phyloP scores from a whole-genome alignment of 2,329 filamentous ascomycete species.

The Akanthomyces uredinophilus region DNA sequence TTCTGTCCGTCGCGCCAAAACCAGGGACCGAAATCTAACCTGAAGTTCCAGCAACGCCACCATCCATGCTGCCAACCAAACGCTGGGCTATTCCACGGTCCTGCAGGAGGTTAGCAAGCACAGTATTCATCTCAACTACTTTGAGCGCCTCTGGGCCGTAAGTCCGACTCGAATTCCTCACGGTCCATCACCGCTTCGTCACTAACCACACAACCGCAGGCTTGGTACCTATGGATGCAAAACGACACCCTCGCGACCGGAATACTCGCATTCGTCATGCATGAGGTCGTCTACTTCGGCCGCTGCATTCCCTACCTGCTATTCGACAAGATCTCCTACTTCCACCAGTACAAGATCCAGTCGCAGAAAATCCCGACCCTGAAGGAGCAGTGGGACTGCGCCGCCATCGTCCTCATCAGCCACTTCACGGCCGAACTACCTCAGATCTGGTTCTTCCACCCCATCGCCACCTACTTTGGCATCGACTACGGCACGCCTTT shows the following conservation, averaged over 20 bases:
- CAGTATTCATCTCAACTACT: slow-evolving; percentile 81
- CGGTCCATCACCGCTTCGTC: not conserved
- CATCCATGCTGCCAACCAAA: slow-evolving; percentile 41
- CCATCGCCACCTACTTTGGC: slow-evolving; percentile 87
- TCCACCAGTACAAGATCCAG: slow-evolving; percentile 94
- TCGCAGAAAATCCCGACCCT: slow-evolving; percentile 83
- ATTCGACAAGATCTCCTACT: slow-evolving; percentile 79
- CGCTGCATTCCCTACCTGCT: slow-evolving; percentile 87
- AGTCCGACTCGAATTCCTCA: slow-evolving; percentile 30
- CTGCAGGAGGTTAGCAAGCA: slow-evolving; percentile 61
- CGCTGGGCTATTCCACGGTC: slow-evolving; percentile 50
- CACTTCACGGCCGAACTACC: slow-evolving; percentile 98
- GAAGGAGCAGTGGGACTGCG: slow-evolving; percentile 91
- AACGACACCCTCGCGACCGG: slow-evolving; percentile 95
- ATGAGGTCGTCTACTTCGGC: slow-evolving; percentile 93
- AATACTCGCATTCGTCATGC: slow-evolving; percentile 95
- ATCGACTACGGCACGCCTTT: slow-evolving; percentile 87
- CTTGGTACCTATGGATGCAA: slow-evolving; percentile 97
- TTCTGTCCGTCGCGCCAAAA: not conserved
- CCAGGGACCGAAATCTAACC: not conserved
- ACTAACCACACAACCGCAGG: slow-evolving; percentile 33
- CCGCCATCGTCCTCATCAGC: slow-evolving; percentile 83
- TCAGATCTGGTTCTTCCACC: slow-evolving; percentile 99
- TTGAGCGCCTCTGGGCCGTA: slow-evolving; percentile 85
- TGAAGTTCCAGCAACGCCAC: slow-evolving; percentile 44